phyloP scores from a whole-genome alignment of 306 rosid species.

The Glycine latifolia region DNA sequence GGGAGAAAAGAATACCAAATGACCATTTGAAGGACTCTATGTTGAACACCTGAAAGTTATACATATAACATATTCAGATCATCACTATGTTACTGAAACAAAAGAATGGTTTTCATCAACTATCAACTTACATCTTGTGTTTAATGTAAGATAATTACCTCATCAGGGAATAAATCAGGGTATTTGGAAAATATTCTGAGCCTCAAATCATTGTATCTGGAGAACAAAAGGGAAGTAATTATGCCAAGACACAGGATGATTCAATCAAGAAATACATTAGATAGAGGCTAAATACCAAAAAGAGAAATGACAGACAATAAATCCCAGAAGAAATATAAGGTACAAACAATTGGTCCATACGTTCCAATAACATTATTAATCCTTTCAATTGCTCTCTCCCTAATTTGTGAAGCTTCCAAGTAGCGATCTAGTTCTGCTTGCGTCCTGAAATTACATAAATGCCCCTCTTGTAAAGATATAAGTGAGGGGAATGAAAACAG shows the following conservation, averaged over 20 bases:
- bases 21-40: slow-evolving; percentile 96
- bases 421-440: slow-evolving; percentile 90
- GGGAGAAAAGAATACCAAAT: slow-evolving; percentile 95
- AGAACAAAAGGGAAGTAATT: slow-evolving; percentile 36
- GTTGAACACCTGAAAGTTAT: slow-evolving; percentile 81
- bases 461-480: slow-evolving; percentile 10
- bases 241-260: slow-evolving; percentile 27
- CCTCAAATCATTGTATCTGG: slow-evolving; percentile 87
- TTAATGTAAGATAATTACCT: slow-evolving; percentile 61
- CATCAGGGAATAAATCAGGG: slow-evolving; percentile 88
- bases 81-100: slow-evolving; percentile 6
- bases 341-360: slow-evolving; percentile 60
- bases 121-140: slow-evolving; percentile 5
- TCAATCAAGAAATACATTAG: slow-evolving; percentile 28
- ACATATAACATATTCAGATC: slow-evolving; percentile 42
- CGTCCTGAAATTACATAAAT: slow-evolving; percentile 76
- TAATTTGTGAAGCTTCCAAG: slow-evolving; percentile 93
- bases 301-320: slow-evolving; percentile 32
- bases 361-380: slow-evolving; percentile 91
- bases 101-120: neutral
- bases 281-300: slow-evolving; percentile 28
- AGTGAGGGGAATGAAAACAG: neutral
- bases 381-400: slow-evolving; percentile 91
- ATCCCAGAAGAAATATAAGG: slow-evolving; percentile 41
- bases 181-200: slow-evolving; percentile 89